Conservation (phyloP, 2,329 filamentous ascomycete species). For the Hypoxylon sp. region DNA sequence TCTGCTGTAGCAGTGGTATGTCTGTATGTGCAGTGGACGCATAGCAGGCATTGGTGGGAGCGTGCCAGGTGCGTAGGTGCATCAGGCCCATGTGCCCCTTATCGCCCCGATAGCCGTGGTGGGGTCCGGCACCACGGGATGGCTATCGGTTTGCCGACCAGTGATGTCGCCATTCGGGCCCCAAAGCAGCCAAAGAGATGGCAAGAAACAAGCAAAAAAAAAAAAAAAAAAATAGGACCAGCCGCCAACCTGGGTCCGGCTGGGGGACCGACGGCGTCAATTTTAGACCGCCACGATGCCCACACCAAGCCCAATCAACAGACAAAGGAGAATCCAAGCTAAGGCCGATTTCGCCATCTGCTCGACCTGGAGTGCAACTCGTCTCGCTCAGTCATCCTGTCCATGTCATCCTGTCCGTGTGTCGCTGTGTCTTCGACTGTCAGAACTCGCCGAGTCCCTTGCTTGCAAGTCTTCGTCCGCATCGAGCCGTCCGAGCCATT, state of each 20-base stretch:
- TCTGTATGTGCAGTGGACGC: too few relatives aligned
- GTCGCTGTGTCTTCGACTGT: too few relatives aligned
- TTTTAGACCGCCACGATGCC: constrained; percentile 38
- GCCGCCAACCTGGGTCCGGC: constrained; percentile 38
- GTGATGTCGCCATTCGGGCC: constrained; percentile 52
- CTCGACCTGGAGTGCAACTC: constrained; percentile 24
- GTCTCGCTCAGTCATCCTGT: not conserved
- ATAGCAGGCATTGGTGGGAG: too few relatives aligned
- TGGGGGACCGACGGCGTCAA: constrained; percentile 36
- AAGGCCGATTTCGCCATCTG: constrained; percentile 34
- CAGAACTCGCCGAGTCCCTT: constrained; percentile 6
- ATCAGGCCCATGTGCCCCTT: too few relatives aligned
- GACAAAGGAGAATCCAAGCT: constrained; percentile 16
- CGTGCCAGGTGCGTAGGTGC: too few relatives aligned
- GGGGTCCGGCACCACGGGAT: constrained; percentile 34
- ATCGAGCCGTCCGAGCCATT: not conserved
- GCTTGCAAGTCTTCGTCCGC: not conserved
- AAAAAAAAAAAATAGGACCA: constrained; percentile 39
- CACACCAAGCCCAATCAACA: not conserved
- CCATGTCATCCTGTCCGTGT: too few relatives aligned
- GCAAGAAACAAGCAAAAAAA: too few relatives aligned
- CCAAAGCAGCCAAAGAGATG: constrained; percentile 50
- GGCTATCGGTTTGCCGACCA: constrained; percentile 39
- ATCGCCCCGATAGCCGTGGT: constrained; percentile 40
- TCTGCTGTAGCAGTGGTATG: too few relatives aligned